Evolutionary conservation across 2,329 filamentous ascomycete species (phyloP).

Genomic region (Colletotrichum tofieldiae): DNA sequence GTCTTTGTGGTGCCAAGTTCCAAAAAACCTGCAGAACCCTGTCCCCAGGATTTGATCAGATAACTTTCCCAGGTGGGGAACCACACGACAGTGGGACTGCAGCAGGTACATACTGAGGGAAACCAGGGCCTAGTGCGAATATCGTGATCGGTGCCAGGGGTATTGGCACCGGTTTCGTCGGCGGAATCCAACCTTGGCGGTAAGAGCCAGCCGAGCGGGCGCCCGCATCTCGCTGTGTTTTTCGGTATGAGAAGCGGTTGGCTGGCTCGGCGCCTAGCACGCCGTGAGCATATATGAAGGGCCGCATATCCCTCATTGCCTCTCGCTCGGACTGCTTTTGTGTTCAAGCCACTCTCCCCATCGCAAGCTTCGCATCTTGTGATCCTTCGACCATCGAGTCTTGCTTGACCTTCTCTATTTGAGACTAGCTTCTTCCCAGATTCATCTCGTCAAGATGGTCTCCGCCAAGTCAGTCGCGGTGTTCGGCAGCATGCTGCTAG

Average conservation of each 20-base stretch:
- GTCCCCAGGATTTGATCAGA: slow-evolving; percentile 29
- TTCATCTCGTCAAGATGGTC: slow-evolving; percentile 40
- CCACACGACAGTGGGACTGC: slow-evolving; percentile 25
- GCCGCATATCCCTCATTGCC: neutral
- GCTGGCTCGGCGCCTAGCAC: slow-evolving; percentile 30
- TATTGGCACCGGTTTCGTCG: slow-evolving; percentile 34
- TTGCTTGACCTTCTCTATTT: slow-evolving; percentile 9
- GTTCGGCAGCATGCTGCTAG: slow-evolving; percentile 40
- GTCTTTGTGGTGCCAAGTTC: neutral
- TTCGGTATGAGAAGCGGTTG: slow-evolving; percentile 38
- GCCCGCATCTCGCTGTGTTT: neutral
- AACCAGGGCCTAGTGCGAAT: neutral
- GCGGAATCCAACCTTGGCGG: slow-evolving; percentile 34
- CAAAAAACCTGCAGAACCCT: neutral
- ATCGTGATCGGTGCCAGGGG: slow-evolving; percentile 12
- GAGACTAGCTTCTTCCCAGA: slow-evolving; percentile 23
- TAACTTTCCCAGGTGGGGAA: slow-evolving; percentile 33
- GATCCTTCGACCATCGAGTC: slow-evolving; percentile 29
- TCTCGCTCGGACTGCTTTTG: neutral
- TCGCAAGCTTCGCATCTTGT: slow-evolving; percentile 30
- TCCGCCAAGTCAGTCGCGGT: slow-evolving; percentile 37
- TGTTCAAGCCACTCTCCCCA: slow-evolving; percentile 22
- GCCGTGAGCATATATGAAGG: slow-evolving; percentile 34
- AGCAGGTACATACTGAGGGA: slow-evolving; percentile 4
- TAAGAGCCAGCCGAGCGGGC: slow-evolving; percentile 5